These are phyloP conservation scores for Areca catechu DNA, from an alignment of 176 grass and related monocot genomes.

Conservation along the genomic window DNA sequence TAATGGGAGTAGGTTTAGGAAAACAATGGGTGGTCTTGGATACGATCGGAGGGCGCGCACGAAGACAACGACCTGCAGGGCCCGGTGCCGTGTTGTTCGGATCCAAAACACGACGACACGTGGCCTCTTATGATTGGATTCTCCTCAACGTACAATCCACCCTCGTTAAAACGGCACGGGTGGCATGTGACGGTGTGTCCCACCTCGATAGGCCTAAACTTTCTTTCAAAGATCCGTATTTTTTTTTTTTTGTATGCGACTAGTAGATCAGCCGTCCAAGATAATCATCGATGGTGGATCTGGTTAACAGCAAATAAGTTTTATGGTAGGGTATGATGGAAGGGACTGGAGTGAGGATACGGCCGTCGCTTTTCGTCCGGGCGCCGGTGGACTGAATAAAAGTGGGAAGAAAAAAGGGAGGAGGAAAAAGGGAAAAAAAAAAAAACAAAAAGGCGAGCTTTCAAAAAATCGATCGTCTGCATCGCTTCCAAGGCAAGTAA, in stretches of 20 bases:
- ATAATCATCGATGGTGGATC: not conserved
- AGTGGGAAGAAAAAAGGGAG: not conserved
- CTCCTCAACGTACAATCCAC: not conserved
- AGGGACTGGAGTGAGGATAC: not conserved
- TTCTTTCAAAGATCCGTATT: not conserved
- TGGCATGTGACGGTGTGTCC: conserved; percentile 13
- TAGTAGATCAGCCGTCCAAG: not conserved
- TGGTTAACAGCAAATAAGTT: not conserved
- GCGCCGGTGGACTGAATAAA: conserved; percentile 4
- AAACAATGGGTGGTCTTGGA: too few species aligned
- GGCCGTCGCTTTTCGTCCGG: not conserved
- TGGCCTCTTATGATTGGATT: too few species aligned
- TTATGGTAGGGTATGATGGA: too few species aligned
- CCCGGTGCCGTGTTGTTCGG: too few species aligned
- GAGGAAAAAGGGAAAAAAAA: conserved; percentile 1
- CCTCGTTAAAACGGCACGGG: conserved; percentile 6
- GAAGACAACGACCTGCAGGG: too few species aligned
- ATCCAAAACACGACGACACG: too few species aligned
- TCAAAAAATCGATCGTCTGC: conserved; percentile 7
- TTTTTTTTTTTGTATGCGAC: not conserved
- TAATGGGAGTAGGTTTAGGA: too few species aligned
- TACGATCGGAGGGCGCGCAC: too few species aligned
- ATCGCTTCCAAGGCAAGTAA: conserved; percentile 71
- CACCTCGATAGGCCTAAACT: not conserved
- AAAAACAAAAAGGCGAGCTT: conserved; percentile 5